Conservation (phyloP, 805 yeast genomes). For the Starmerella ratchasimensis region DNA sequence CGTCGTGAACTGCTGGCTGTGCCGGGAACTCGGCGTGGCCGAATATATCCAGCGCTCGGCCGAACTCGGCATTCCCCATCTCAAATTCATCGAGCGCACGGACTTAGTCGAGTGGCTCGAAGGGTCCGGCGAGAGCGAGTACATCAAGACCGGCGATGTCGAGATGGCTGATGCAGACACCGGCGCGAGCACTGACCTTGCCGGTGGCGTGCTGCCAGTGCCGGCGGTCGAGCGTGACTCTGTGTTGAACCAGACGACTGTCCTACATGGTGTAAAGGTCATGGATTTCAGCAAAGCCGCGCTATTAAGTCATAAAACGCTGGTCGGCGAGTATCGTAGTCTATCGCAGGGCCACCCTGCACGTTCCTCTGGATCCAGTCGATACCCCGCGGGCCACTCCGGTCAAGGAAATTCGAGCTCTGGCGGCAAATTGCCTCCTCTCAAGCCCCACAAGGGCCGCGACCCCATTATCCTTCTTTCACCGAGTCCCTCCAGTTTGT, state of each 20-base stretch:
- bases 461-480: slow-evolving; percentile 67
- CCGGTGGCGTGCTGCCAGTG: slow-evolving; percentile 6
- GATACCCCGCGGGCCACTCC: neutral
- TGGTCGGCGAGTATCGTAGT: slow-evolving; percentile 18
- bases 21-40: slow-evolving; percentile 58
- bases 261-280: slow-evolving; percentile 28
- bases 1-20: slow-evolving; percentile 46
- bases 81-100: slow-evolving; percentile 72
- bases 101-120: slow-evolving; percentile 71
- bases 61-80: slow-evolving; percentile 46
- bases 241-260: slow-evolving; percentile 32
- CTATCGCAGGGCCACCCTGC: neutral
- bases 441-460: slow-evolving; percentile 20
- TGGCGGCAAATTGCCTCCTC: slow-evolving; percentile 10
- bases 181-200: slow-evolving; percentile 10
- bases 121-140: slow-evolving; percentile 52
- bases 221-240: slow-evolving; percentile 10
- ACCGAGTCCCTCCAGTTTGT: slow-evolving; percentile 63
- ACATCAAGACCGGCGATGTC: slow-evolving; percentile 25
- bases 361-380: neutral
- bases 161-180: neutral
- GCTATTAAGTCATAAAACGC: slow-evolving; percentile 24
- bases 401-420: slow-evolving; percentile 2
- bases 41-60: slow-evolving; percentile 69
- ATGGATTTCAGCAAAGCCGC: slow-evolving; percentile 28